phyloP scores from a whole-genome alignment of 2,329 filamentous ascomycete species.

The Sphaerulina musiva region DNA sequence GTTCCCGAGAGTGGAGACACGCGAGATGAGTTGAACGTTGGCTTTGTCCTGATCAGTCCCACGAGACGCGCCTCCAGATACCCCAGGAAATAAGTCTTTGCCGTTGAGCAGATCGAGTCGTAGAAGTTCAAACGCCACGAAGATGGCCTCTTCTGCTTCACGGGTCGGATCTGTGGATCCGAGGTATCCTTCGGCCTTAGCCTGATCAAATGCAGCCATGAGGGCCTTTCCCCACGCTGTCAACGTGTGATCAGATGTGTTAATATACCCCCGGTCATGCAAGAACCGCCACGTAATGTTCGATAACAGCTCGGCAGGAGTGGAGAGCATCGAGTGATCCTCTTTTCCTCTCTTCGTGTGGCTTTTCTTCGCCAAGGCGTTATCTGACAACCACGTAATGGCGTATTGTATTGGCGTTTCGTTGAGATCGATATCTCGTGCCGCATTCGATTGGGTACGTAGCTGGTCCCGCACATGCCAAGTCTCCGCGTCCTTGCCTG shows the following conservation, averaged over 20 bases:
- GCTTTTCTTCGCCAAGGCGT: conserved; percentile 63
- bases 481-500: conserved; percentile 39
- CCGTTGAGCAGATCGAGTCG: conserved; percentile 71
- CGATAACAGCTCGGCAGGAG: conserved; percentile 56
- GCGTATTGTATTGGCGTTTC: conserved; percentile 42
- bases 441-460: conserved; percentile 15
- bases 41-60: conserved; percentile 64
- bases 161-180: conserved; percentile 48
- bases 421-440: conserved; percentile 18
- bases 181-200: conserved; percentile 34
- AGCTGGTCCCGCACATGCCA: conserved; percentile 62
- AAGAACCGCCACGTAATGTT: conserved; percentile 85
- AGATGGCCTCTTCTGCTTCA: conserved; percentile 66
- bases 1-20: conserved; percentile 75
- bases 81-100: conserved; percentile 54
- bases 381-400: conserved; percentile 57
- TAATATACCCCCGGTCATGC: conserved; percentile 78
- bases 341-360: conserved; percentile 43
- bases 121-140: conserved; percentile 80
- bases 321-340: conserved; percentile 53
- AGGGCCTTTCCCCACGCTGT: conserved; percentile 80
- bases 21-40: conserved; percentile 74
- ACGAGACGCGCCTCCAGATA: conserved; percentile 54
- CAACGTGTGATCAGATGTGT: conserved; percentile 64
- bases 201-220: conserved; percentile 45